These are phyloP conservation scores for Meredithiella fracta DNA, from an alignment of 2,329 filamentous ascomycete species.

Conservation along the genomic window DNA sequence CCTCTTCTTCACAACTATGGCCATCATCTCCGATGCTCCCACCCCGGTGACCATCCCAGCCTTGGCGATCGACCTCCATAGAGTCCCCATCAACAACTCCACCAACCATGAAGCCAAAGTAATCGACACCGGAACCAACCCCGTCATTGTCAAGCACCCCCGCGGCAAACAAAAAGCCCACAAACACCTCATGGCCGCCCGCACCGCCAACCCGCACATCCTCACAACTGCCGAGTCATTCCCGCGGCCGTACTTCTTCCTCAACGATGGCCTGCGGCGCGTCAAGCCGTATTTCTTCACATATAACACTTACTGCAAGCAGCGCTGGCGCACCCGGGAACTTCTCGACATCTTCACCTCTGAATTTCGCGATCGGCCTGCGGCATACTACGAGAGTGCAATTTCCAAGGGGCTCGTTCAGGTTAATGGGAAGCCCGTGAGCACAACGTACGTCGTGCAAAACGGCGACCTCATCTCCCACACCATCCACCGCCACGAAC, in stretches of 20 bases:
- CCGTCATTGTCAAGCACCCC: constrained; percentile 8
- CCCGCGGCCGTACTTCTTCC: constrained; percentile 59
- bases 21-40: background rate
- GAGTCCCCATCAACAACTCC: constrained; percentile 11
- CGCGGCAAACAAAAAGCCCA: constrained; percentile 14
- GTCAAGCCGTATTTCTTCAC: constrained; percentile 81
- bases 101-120: constrained; percentile 3
- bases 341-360: constrained; percentile 77
- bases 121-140: constrained; percentile 11
- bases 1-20: background rate
- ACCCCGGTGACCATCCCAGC: no score
- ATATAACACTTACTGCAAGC: constrained; percentile 88
- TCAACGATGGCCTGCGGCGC: constrained; percentile 68
- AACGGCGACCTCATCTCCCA: constrained; percentile 90
- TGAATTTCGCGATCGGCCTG: constrained; percentile 78
- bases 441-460: constrained; percentile 53
- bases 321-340: constrained; percentile 71
- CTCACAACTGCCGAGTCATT: constrained; percentile 18
- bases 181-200: constrained; percentile 10
- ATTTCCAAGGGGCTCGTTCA: constrained; percentile 66
- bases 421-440: constrained; percentile 59
- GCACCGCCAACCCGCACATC: constrained; percentile 12
- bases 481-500: constrained; percentile 88
- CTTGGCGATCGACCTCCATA: background rate
- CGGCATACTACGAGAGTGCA: constrained; percentile 74